phyloP scores from a whole-genome alignment of 148 eudicot species.

The Heliosperma pusillum region DNA sequence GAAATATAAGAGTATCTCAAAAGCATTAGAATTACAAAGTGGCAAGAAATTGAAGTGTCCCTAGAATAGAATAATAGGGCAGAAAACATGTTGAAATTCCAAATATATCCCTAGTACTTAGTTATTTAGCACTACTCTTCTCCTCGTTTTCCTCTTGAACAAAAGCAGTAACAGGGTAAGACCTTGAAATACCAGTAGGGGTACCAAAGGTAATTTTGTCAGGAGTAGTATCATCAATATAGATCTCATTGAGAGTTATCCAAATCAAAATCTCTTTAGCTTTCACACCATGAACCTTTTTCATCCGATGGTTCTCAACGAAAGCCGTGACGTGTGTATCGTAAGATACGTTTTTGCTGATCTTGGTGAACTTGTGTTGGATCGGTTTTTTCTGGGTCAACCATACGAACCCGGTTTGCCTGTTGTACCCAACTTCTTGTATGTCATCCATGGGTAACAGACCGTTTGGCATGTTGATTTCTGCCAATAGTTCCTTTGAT shows the following conservation, averaged over 20 bases:
- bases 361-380: constrained; percentile 37
- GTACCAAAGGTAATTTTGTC: constrained; percentile 62
- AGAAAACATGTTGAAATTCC: neutral
- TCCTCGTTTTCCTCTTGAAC: constrained; percentile 20
- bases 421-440: constrained; percentile 48
- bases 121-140: neutral
- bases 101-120: neutral
- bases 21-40: neutral
- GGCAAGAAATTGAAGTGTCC: neutral
- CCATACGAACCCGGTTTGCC: constrained; percentile 63
- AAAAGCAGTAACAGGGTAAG: constrained; percentile 51
- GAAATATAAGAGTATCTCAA: too few relatives aligned
- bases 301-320: constrained; percentile 55
- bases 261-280: constrained; percentile 57
- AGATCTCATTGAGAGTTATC: constrained; percentile 50
- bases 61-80: neutral
- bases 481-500: constrained; percentile 35
- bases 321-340: constrained; percentile 61
- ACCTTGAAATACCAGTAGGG: constrained; percentile 46
- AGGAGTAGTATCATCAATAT: constrained; percentile 36
- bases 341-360: constrained; percentile 37
- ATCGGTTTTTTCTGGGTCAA: constrained; percentile 42
- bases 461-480: constrained; percentile 52
- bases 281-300: constrained; percentile 61
- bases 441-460: constrained; percentile 51